Evolutionary conservation across 176 grass and related monocot species (phyloP).

Genomic region (Raddia distichophylla): DNA sequence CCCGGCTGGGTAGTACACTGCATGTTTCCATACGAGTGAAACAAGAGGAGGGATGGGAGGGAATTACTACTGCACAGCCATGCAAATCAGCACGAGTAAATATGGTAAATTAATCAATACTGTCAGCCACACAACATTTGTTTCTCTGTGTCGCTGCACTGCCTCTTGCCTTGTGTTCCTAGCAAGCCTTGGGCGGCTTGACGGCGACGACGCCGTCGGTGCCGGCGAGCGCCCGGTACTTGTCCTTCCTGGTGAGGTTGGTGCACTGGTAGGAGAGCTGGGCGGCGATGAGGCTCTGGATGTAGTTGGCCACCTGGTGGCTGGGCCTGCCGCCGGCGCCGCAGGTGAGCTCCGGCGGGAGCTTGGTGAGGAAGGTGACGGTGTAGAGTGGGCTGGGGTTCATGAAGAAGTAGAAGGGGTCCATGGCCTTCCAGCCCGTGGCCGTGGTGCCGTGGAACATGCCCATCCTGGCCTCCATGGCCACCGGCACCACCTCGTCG

Average conservation of each 20-base stretch:
- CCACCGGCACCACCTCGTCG: constrained; percentile 73
- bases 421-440: constrained; percentile 86
- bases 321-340: constrained; percentile 61
- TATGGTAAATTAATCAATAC: background rate
- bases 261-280: constrained; percentile 88
- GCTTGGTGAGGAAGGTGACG: constrained; percentile 73
- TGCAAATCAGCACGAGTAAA: constrained; percentile 32
- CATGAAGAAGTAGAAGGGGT: constrained; percentile 95
- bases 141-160: too few species aligned
- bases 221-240: constrained; percentile 74
- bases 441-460: constrained; percentile 92
- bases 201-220: constrained; percentile 60
- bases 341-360: constrained; percentile 72
- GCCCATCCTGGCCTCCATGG: constrained; percentile 70
- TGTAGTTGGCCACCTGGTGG: constrained; percentile 80
- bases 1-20: constrained; percentile 19
- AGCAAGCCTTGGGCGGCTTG: constrained; percentile 29
- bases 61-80: background rate
- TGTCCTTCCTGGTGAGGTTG: constrained; percentile 88
- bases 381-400: constrained; percentile 77
- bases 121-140: background rate
- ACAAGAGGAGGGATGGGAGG: constrained; percentile 14
- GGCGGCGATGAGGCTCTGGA: constrained; percentile 79
- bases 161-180: background rate
- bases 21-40: background rate